These are phyloP conservation scores for Xerocomellus chrysenteron DNA, from an alignment of 768 basidiomycete species.

Conservation along the genomic window DNA sequence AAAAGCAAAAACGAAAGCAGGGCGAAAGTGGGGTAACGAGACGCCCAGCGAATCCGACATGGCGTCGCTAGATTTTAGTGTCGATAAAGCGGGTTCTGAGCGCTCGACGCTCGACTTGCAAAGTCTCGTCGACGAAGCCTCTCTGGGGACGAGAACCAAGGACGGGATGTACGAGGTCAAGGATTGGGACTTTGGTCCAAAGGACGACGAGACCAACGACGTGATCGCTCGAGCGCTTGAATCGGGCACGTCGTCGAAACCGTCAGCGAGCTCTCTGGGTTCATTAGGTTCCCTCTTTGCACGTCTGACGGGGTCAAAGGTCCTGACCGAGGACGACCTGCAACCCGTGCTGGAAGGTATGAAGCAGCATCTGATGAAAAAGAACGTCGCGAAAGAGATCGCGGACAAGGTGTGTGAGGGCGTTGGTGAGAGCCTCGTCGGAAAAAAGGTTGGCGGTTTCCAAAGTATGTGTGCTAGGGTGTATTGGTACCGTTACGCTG, in stretches of 20 bases:
- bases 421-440: slow-evolving; percentile 86
- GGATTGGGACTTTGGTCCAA: slow-evolving; percentile 78
- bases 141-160: slow-evolving; percentile 71
- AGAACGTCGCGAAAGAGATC: slow-evolving; percentile 97
- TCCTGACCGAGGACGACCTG: slow-evolving; percentile 78
- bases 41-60: slow-evolving; percentile 83
- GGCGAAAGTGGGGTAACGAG: slow-evolving; percentile 92
- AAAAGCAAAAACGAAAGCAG: slow-evolving; percentile 65
- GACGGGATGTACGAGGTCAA: slow-evolving; percentile 76
- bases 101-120: slow-evolving; percentile 49
- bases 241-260: slow-evolving; percentile 36
- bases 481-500: not conserved
- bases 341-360: slow-evolving; percentile 88
- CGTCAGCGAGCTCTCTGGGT: slow-evolving; percentile 51
- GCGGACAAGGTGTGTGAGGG: slow-evolving; percentile 92
- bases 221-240: slow-evolving; percentile 62
- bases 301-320: slow-evolving; percentile 81
- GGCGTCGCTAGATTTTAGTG: slow-evolving; percentile 88
- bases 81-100: slow-evolving; percentile 47
- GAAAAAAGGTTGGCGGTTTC: slow-evolving; percentile 88
- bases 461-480: slow-evolving; percentile 56
- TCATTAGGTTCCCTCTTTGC: slow-evolving; percentile 79
- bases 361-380: slow-evolving; percentile 98
- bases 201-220: slow-evolving; percentile 44
- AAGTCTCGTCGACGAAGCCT: slow-evolving; percentile 64